Base-by-base conservation (phyloP, 2,329 filamentous ascomycete species). In the Colletotrichum paranaense region DNA sequence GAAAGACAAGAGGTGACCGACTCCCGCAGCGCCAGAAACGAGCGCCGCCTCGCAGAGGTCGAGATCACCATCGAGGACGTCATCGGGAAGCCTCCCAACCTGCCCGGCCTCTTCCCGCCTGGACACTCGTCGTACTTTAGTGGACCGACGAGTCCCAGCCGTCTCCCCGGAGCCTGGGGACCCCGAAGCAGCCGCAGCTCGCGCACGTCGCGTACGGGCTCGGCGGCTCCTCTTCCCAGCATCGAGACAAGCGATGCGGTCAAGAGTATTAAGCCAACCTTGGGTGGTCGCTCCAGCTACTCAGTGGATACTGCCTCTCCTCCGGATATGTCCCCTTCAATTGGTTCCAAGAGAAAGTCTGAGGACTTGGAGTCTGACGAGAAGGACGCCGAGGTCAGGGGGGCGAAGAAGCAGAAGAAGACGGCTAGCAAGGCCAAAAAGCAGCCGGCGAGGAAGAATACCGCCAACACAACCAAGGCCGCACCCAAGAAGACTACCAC, bases 1-100 rank as follows among this genome's bases (percentile, higher is more conserved):
- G 66, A 70, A n/a, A 60, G 52, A 1, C 67, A 64, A 28, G 67
- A 70, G 16, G 28, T 70, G 42, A 16, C 60, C 4, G 62, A 49
- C 26, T 70, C 70, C 14, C 59, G 59, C 26, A 60, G 67, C 5
- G 53, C 58, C 32, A 60, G 68, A 5, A 22, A 65, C 5, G 70
- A 73, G 6, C 38, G 53, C n/a, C 62, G 62, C 19, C 26, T 64
- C 49, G 49, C 46, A 22, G 38, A 42, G 16, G 38, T 42, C 14
- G 38, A 42, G 38, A 19, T 42, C 38, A 52, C 52, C 3, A 38
- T 64, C 3, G 62, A 64, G 49, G 32, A 64, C 7, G 24, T 30
- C 28, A 46, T 64, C 3, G 46, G 53, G 8, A 38, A 53, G 14
- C 9, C n/a, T 1, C 22, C 62, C 6, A 35, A 14, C 30, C 19